Evolutionary conservation across 1,284 basidiomycete genomes (phyloP), one percentile per base, ranked within the genome.

Genomic region (Ganoderma meredithae): DNA sequence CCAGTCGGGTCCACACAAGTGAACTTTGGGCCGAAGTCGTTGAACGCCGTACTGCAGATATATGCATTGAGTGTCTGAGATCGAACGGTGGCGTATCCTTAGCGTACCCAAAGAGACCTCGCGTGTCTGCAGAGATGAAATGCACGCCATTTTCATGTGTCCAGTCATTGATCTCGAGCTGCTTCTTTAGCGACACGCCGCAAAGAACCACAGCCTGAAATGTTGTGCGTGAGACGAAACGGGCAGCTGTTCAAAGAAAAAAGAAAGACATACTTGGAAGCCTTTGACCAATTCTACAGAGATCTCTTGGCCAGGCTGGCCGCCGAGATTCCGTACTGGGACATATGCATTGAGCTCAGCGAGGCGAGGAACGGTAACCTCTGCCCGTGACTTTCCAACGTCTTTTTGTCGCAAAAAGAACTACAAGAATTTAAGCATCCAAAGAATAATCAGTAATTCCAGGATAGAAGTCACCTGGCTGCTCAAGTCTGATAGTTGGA

Each of bases 261-360:
- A 39, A 60, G 9, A 27, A n/a, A 39, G 13, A 55, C 87, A 72
- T 75, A 95, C 95, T 83, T 97, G 95, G 81, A 93, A 97, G n/a
- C 90, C 90, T 78, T 91, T 88, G 73, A 97, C 86, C 77, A 94
- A 83, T 71, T 96, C 93, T 33, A 92, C 83, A 0, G 89, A 90
- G 73, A 98, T 88, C 65, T 89, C 86, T 75, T 95, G 88, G 39
- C 95, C 88, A 65, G 89, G 76, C 69, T 83, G 77, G 66, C 95
- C 91, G 73, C 88, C 87, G 68, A 95, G 83, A 81, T 93, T 86
- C 56, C 93, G 90, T 67, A 99, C 93, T 60, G 97, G 98, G 2
- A 99, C 97, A 79, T 99, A 99, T 17, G 94, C 88, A 79, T 99
- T 99, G 68, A 99, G 85, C 81, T 99, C 98, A 40, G 97, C 92